Evolutionary conservation across 805 yeast genomes (phyloP).

Genomic region (Metschnikowia shivogae): DNA sequence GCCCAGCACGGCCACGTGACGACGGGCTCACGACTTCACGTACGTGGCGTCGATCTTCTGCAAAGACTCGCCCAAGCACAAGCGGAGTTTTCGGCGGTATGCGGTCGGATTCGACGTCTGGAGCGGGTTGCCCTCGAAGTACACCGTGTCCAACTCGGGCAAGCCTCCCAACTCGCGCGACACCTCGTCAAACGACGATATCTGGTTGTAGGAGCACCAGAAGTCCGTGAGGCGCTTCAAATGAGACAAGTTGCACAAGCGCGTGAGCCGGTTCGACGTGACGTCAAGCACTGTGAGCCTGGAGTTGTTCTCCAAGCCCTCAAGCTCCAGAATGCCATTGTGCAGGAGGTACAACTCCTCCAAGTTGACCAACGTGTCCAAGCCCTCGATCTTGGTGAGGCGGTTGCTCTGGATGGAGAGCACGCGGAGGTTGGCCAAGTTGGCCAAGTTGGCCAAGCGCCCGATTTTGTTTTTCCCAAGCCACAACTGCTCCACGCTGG

Average conservation of each 20-base stretch:
- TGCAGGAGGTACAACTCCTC: conserved; percentile 88
- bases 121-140: conserved; percentile 90
- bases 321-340: conserved; percentile 71
- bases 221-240: conserved; percentile 75
- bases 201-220: conserved; percentile 83
- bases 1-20: no score
- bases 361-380: conserved; percentile 64
- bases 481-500: conserved; percentile 75
- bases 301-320: conserved; percentile 66
- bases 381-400: conserved; percentile 72
- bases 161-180: conserved; percentile 60
- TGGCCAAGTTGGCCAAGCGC: conserved; percentile 57
- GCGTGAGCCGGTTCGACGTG: conserved; percentile 64
- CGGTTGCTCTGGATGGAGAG: conserved; percentile 87
- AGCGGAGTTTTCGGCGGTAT: conserved; percentile 76
- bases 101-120: conserved; percentile 71
- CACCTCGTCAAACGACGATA: conserved; percentile 66
- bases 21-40: conserved; percentile 24
- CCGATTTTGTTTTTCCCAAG: conserved; percentile 81
- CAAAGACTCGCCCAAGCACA: conserved; percentile 67
- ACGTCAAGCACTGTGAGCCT: conserved; percentile 76
- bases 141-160: conserved; percentile 75
- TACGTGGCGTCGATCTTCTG: conserved; percentile 91
- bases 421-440: conserved; percentile 60
- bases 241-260: conserved; percentile 62